Conservation (phyloP, 2,329 filamentous ascomycete genomes). For the Microthyrium microscopicum region DNA sequence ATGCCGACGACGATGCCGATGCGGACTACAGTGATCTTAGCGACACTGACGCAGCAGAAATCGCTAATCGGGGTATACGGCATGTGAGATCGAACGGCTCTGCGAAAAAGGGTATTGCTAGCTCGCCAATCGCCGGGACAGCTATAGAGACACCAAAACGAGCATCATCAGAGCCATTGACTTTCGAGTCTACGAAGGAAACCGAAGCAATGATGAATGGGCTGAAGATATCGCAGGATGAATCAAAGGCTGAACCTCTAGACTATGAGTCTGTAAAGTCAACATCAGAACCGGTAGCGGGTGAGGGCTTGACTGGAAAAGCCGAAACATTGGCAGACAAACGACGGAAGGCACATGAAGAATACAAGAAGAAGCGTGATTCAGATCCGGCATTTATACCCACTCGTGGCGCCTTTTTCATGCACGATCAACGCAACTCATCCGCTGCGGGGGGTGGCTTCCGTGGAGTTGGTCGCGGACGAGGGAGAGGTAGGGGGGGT, state of each 20-base stretch:
- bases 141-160: constrained; percentile 20
- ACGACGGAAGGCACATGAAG: constrained; percentile 72
- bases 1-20: constrained; percentile 40
- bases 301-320: constrained; percentile 19
- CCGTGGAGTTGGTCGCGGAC: constrained; percentile 48
- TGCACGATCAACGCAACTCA: constrained; percentile 80
- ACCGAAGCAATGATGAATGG: constrained; percentile 47
- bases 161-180: constrained; percentile 12
- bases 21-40: constrained; percentile 42
- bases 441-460: constrained; percentile 66
- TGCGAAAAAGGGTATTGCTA: constrained; percentile 8
- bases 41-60: constrained; percentile 28
- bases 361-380: constrained; percentile 75
- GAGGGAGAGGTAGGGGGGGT: constrained; percentile 37
- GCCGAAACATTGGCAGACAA: constrained; percentile 49
- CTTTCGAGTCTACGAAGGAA: constrained; percentile 32
- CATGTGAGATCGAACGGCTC: constrained; percentile 21
- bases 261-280: constrained; percentile 30
- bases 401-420: constrained; percentile 87
- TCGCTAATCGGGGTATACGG: constrained; percentile 20
- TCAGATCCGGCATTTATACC: constrained; percentile 87
- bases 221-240: constrained; percentile 29
- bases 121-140: constrained; percentile 15
- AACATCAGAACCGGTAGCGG: constrained; percentile 11
- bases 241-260: constrained; percentile 24